Evolutionary conservation across 2,329 filamentous ascomycete species (phyloP).

Genomic region (Septoria linicola): DNA sequence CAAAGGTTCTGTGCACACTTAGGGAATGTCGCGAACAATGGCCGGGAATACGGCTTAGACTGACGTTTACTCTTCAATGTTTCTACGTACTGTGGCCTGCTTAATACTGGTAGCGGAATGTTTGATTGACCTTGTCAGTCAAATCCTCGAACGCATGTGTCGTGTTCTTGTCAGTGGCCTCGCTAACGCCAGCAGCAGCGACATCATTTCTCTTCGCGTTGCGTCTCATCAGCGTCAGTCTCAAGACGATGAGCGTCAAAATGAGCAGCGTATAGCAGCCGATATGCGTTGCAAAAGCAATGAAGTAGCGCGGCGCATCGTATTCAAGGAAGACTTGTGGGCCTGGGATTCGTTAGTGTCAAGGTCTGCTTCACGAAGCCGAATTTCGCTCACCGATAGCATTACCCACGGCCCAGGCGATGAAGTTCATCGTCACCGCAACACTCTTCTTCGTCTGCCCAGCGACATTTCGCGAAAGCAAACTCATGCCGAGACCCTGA

Average conservation of each 20-base stretch:
- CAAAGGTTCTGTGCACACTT: too few species aligned
- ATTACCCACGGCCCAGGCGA: conserved; percentile 68
- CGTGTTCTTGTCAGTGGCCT: conserved; percentile 32
- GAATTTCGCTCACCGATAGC: conserved; percentile 54
- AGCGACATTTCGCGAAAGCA: conserved; percentile 59
- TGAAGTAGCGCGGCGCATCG: conserved; percentile 66
- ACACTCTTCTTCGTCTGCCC: conserved; percentile 73
- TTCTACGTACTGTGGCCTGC: too few species aligned
- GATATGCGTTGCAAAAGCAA: conserved; percentile 67
- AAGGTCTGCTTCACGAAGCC: background rate
- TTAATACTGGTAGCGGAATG: conserved; percentile 20
- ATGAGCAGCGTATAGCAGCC: conserved; percentile 63
- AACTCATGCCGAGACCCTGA: conserved; percentile 32
- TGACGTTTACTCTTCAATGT: too few species aligned
- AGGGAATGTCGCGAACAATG: too few species aligned
- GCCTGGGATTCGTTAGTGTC: conserved; percentile 39
- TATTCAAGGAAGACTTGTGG: conserved; percentile 63
- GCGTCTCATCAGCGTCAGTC: conserved; percentile 43
- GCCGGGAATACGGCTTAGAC: too few species aligned
- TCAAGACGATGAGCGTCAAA: conserved; percentile 43
- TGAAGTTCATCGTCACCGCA: conserved; percentile 67
- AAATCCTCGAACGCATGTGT: conserved; percentile 37
- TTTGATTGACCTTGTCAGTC: conserved; percentile 36
- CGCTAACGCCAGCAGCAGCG: conserved; percentile 27
- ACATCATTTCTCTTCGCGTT: conserved; percentile 43